A percentile compares a stretch with the other conserved stretches of the same genome.
Conservation (phyloP, 2,329 filamentous ascomycete species). For the Trichothecium roseum region DNA sequence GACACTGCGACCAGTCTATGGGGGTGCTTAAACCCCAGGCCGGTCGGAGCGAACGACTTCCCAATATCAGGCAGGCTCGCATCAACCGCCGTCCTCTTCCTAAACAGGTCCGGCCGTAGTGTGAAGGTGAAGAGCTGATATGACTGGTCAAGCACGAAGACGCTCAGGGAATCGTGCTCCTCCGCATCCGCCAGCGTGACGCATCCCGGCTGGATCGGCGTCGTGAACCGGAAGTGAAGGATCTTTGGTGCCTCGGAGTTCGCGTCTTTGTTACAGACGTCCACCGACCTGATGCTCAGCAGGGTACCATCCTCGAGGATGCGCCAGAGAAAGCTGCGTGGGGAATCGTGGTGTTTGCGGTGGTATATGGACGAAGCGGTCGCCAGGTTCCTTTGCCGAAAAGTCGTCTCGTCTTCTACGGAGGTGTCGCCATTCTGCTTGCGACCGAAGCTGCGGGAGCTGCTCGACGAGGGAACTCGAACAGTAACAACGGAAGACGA, state of each 20-base stretch:
- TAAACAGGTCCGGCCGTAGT: conserved; percentile 75
- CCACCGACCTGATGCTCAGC: conserved; percentile 73
- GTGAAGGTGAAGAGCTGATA: conserved; percentile 75
- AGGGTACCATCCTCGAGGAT: conserved; percentile 70
- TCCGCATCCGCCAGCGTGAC: conserved; percentile 73
- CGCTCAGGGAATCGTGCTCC: conserved; percentile 65
- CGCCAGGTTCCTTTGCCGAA: conserved; percentile 64
- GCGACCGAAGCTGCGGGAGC: conserved; percentile 14
- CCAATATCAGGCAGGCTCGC: conserved; percentile 66
- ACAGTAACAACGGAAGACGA: conserved; percentile 61
- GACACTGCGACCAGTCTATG: conserved; percentile 71
- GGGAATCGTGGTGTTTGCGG: conserved; percentile 62
- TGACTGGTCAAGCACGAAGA: conserved; percentile 71
- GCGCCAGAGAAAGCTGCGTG: conserved; percentile 84
- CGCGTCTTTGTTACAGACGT: conserved; percentile 56
- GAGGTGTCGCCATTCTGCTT: conserved; percentile 21
- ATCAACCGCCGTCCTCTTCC: conserved; percentile 57
- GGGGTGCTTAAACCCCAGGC: conserved; percentile 66
- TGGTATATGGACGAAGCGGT: conserved; percentile 77
- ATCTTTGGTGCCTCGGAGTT: conserved; percentile 57
- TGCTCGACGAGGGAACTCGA: conserved; percentile 41
- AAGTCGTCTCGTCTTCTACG: conserved; percentile 61
- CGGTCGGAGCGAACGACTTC: conserved; percentile 62
- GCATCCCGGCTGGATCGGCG: conserved; percentile 63
- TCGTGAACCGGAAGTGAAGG: conserved; percentile 67